phyloP scores from a whole-genome alignment of 768 basidiomycete species.

The Boletus bicolor region DNA sequence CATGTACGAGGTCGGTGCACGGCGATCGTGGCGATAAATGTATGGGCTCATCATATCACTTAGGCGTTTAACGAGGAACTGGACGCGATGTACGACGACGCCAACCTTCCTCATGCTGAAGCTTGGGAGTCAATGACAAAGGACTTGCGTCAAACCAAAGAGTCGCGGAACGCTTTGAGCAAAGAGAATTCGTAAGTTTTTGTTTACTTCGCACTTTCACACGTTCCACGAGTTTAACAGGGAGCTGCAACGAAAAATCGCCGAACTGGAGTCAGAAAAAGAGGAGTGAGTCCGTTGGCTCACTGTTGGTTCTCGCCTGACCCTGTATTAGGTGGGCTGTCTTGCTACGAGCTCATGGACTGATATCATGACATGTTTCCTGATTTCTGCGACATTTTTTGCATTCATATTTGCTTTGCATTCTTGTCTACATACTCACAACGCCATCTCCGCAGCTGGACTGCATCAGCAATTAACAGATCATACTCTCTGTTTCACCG shows the following conservation, averaged over 20 bases:
- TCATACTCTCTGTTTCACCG: slow-evolving; percentile 9
- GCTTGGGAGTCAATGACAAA: slow-evolving; percentile 76
- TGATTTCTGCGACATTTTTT: slow-evolving; percentile 22
- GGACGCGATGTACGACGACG: slow-evolving; percentile 86
- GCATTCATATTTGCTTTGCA: slow-evolving; percentile 17
- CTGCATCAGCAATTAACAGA: slow-evolving; percentile 15
- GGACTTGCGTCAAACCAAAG: slow-evolving; percentile 74
- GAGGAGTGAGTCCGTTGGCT: slow-evolving; percentile 61
- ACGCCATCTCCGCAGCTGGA: slow-evolving; percentile 14
- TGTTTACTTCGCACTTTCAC: neutral
- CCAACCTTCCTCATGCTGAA: slow-evolving; percentile 75
- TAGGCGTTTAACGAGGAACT: slow-evolving; percentile 95
- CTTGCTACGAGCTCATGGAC: slow-evolving; percentile 48
- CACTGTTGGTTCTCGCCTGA: slow-evolving; percentile 8
- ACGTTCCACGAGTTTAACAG: slow-evolving; percentile 35
- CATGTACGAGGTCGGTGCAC: slow-evolving; percentile 77
- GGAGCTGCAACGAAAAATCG: slow-evolving; percentile 64
- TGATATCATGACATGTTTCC: slow-evolving; percentile 36
- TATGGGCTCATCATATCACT: slow-evolving; percentile 1
- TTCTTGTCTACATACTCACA: slow-evolving; percentile 25
- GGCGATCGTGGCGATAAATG: neutral
- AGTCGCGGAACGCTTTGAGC: slow-evolving; percentile 64
- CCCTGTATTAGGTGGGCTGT: slow-evolving; percentile 55
- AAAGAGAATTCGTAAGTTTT: slow-evolving; percentile 76
- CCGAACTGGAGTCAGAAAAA: slow-evolving; percentile 69